phyloP scores from a whole-genome alignment of 2,329 filamentous ascomycete species.

The Botrytis aclada region DNA sequence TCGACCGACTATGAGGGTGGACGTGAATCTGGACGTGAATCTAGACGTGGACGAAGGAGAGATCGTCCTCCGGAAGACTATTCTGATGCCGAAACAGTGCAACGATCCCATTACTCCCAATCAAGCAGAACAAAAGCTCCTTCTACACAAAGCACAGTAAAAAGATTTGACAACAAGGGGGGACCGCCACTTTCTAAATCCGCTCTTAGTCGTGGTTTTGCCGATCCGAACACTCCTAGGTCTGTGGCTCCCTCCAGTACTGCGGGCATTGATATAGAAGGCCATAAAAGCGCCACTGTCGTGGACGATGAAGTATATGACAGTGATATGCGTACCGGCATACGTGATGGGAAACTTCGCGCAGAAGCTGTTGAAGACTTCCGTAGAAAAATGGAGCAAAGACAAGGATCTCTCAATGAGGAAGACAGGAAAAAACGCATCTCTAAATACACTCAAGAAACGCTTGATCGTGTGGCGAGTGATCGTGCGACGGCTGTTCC shows the following conservation, averaged over 20 bases:
- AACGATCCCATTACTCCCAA: not conserved
- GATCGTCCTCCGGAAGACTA: not conserved
- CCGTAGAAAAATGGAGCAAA: not conserved
- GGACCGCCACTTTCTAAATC: not conserved
- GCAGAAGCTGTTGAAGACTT: fast-evolving
- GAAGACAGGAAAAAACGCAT: not conserved
- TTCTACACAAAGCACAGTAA: not conserved
- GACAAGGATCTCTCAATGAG: not conserved
- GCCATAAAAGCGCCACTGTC: not conserved
- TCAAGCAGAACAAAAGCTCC: not conserved
- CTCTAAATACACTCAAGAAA: not conserved
- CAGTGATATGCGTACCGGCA: no score
- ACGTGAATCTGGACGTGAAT: not conserved
- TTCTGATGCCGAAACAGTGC: not conserved
- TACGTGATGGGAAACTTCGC: not conserved
- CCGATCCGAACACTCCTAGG: not conserved
- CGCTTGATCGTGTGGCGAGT: no score
- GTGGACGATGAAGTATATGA: not conserved
- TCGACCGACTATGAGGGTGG: not conserved
- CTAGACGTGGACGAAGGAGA: no score
- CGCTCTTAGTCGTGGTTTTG: not conserved
- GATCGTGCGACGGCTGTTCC: not conserved
- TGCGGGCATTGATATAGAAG: not conserved
- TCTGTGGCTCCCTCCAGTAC: not conserved
- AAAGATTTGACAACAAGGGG: not conserved